Percentiles rank a stretch among this genome's conserved stretches.
These are phyloP conservation scores for Brassica nigra DNA, from an alignment of 345 rosid genomes.

Conservation along the genomic window DNA sequence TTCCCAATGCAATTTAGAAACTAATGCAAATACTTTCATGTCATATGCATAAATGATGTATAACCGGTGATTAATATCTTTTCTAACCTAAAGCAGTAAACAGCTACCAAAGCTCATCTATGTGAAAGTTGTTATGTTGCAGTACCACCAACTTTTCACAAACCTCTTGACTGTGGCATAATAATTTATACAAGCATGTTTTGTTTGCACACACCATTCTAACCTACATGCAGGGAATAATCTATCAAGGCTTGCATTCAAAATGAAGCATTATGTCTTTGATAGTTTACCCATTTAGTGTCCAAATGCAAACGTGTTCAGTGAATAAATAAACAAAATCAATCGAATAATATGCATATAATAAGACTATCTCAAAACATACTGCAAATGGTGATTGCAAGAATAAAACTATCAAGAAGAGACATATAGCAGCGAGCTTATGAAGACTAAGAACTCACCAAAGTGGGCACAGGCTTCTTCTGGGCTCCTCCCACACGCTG, in stretches of 20 bases:
- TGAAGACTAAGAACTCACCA: constrained; percentile 47
- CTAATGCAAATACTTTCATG: not conserved
- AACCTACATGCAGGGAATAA: not conserved
- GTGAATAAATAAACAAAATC: not conserved
- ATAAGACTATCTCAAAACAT: not conserved
- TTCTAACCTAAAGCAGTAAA: constrained; percentile 9
- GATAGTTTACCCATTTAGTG: not conserved
- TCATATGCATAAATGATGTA: constrained; percentile 1
- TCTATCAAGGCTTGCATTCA: not conserved
- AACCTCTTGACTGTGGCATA: not conserved
- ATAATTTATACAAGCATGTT: not conserved
- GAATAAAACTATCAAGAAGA: not conserved
- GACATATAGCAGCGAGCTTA: not conserved
- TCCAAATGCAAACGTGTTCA: not conserved
- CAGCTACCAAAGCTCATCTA: constrained; percentile 13
- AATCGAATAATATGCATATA: not conserved
- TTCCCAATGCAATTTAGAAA: constrained; percentile 9
- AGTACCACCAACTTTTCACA: not conserved
- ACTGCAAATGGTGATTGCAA: not conserved
- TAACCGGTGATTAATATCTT: not conserved
- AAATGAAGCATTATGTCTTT: not conserved
- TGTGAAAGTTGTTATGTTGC: not conserved
- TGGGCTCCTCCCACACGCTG: constrained; percentile 23
- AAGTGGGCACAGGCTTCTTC: constrained; percentile 30
- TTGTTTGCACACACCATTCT: not conserved